Evolutionary conservation across 116 monocot genomes (phyloP).

Genomic region (Trichopus zeylanicus): DNA sequence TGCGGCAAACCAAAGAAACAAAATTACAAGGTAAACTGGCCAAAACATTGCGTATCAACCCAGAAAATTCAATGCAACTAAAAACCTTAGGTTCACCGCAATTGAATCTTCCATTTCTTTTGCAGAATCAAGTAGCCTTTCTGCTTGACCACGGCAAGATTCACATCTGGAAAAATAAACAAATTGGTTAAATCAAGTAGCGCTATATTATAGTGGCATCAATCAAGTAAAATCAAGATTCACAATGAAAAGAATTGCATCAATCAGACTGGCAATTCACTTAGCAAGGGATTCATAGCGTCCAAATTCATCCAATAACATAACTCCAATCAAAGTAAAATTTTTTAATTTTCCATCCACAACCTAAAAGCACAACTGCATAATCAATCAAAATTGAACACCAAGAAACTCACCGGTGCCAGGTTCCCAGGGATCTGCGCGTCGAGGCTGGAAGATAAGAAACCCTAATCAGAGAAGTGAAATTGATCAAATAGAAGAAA

Average conservation of each 20-base stretch:
- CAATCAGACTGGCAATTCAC: background rate
- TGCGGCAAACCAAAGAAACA: background rate
- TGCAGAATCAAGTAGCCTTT: conserved; percentile 94
- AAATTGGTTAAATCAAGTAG: background rate
- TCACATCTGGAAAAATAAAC: conserved; percentile 63
- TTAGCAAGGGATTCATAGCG: background rate
- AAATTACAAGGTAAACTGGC: too few relatives aligned
- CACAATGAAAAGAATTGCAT: too few relatives aligned
- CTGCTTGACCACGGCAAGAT: conserved; percentile 96
- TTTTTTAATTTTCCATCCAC: background rate
- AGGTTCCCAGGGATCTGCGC: background rate
- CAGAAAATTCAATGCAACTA: background rate
- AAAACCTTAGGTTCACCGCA: conserved; percentile 88
- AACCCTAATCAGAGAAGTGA: background rate
- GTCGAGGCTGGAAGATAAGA: background rate
- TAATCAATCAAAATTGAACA: background rate
- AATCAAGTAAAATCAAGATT: background rate
- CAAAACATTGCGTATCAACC: too few relatives aligned
- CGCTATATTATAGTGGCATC: too few relatives aligned
- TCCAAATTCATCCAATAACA: background rate
- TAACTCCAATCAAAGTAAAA: background rate
- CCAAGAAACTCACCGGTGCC: background rate
- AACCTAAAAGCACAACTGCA: background rate
- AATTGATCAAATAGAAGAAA: background rate
- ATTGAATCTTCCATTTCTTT: conserved; percentile 99